Base-by-base conservation (phyloP, 306 rosid genomes). In the Bauhinia variegata region DNA sequence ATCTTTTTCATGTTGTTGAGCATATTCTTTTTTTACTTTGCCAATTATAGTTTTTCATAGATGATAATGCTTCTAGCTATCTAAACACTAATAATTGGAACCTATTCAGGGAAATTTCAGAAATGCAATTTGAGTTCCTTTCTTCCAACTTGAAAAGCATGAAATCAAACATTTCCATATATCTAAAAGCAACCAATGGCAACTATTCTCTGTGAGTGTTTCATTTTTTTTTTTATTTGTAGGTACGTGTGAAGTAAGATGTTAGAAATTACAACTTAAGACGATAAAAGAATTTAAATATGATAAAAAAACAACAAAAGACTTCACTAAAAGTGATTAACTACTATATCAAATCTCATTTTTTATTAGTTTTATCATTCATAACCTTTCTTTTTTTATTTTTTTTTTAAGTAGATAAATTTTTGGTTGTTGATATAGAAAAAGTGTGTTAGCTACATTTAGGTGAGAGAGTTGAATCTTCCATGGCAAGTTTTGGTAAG, bases 401-500 rank as follows among this genome's bases (percentile, higher is more conserved):
- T n/a, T n/a, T n/a, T n/a, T n/a, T n/a, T n/a, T n/a, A n/a, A n/a
- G n/a, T n/a, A n/a, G n/a, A n/a, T n/a, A n/a, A n/a, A n/a, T n/a
- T n/a, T n/a, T n/a, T n/a, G n/a, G n/a, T n/a, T n/a, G n/a, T n/a
- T n/a, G n/a, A n/a, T n/a, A n/a, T n/a, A n/a, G n/a, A n/a, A n/a
- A n/a, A n/a, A n/a, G n/a, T n/a, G n/a, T n/a, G n/a, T n/a, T n/a
- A 66, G 60, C 65, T 78, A 66, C 51, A 78, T 72, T 78, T 71
- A 78, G 71, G 67, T 60, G 60, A 19, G 15, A 67, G 53, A 75
- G 67, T 67, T 52, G 70, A 67, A 54, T 46, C 43, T 17, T 31
- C 16, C 53, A n/a, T 51, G 34, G 15, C 33, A 61, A 54, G 60
- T 67, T 53, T 72, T 67, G 18, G 70, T 54, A 55, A 60, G 67